Percentiles rank a stretch among this genome's conserved stretches.
Evolutionary conservation across 169 alveolate species (phyloP).

Genomic region (Plasmodium vinckei): DNA sequence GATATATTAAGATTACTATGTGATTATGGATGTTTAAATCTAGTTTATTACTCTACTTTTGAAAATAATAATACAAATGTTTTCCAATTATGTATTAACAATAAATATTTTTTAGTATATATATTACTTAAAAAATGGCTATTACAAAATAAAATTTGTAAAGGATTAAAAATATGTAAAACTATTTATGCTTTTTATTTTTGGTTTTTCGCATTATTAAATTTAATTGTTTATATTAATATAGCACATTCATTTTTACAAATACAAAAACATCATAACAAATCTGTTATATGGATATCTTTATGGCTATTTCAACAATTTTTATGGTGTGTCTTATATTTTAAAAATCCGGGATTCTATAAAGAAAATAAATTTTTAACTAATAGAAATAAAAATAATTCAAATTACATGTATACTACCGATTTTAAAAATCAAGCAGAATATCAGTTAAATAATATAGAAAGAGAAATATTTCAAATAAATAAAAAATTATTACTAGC

Average conservation of each 20-base stretch:
- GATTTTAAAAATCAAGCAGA: conserved; percentile 43
- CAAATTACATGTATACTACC: conserved; percentile 19
- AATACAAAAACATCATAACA: conserved; percentile 2
- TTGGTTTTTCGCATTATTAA: conserved; percentile 82
- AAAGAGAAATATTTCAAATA: conserved; percentile 45
- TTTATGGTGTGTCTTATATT: conserved; percentile 54
- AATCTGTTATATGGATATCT: conserved; percentile 48
- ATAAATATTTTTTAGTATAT: conserved; percentile 62
- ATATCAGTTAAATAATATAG: conserved; percentile 49
- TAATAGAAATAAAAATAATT: conserved; percentile 4
- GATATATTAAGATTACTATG: conserved; percentile 76
- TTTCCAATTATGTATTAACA: conserved; percentile 62
- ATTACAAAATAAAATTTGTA: conserved; percentile 78
- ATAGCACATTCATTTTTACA: conserved; percentile 31
- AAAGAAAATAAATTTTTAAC: conserved; percentile 35
- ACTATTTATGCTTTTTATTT: conserved; percentile 83
- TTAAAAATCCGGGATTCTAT: conserved; percentile 65
- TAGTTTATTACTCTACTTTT: conserved; percentile 44
- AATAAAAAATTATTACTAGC: conserved; percentile 16
- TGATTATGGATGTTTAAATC: conserved; percentile 67
- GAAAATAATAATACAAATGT: conserved; percentile 73
- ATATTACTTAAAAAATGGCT: conserved; percentile 64
- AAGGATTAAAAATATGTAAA: conserved; percentile 76
- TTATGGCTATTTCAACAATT: conserved; percentile 55
- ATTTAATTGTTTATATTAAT: conserved; percentile 70